A percentile compares a stretch with the other conserved stretches of the same genome.
phyloP scores from a whole-genome alignment of 2,329 filamentous ascomycete species.

The Mycogone perniciosa region DNA sequence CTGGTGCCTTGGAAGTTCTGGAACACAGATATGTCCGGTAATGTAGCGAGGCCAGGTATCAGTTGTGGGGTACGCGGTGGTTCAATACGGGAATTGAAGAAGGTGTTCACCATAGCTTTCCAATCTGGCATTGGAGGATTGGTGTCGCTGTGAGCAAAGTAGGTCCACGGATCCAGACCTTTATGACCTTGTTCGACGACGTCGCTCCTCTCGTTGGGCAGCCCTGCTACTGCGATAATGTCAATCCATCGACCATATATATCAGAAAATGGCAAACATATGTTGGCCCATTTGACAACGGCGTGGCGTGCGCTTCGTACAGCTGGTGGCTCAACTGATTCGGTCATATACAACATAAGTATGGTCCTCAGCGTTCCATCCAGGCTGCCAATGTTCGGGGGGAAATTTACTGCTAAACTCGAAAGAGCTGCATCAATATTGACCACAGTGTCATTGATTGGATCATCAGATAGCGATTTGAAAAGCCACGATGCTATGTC shows the following conservation, averaged over 20 bases:
- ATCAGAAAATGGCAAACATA: constrained; percentile 75
- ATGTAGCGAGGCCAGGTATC: neutral
- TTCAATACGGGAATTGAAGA: constrained; percentile 39
- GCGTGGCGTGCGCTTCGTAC: constrained; percentile 74
- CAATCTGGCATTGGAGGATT: constrained; percentile 42
- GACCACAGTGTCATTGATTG: constrained; percentile 67
- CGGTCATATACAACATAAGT: constrained; percentile 61
- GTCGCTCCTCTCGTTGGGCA: constrained; percentile 65
- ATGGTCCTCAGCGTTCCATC: constrained; percentile 40
- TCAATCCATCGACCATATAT: constrained; percentile 81
- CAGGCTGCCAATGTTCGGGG: constrained; percentile 25
- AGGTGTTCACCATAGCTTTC: constrained; percentile 42
- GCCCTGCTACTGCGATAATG: constrained; percentile 68
- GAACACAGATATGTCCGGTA: constrained; percentile 23
- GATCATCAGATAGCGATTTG: constrained; percentile 72
- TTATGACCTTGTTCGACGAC: constrained; percentile 84
- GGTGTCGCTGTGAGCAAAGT: constrained; percentile 38
- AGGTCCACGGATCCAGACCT: constrained; percentile 66
- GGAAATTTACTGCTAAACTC: constrained; percentile 52
- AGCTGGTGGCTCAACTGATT: constrained; percentile 41
- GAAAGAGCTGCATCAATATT: constrained; percentile 87
- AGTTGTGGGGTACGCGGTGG: constrained; percentile 15
- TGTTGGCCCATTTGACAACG: constrained; percentile 82
- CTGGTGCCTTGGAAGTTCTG: constrained; percentile 42
- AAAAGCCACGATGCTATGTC: constrained; percentile 70